Evolutionary conservation across 2,329 filamentous ascomycete genomes (phyloP), one percentile per base, ranked within the genome.

Genomic region (Xylariaceae sp.): DNA sequence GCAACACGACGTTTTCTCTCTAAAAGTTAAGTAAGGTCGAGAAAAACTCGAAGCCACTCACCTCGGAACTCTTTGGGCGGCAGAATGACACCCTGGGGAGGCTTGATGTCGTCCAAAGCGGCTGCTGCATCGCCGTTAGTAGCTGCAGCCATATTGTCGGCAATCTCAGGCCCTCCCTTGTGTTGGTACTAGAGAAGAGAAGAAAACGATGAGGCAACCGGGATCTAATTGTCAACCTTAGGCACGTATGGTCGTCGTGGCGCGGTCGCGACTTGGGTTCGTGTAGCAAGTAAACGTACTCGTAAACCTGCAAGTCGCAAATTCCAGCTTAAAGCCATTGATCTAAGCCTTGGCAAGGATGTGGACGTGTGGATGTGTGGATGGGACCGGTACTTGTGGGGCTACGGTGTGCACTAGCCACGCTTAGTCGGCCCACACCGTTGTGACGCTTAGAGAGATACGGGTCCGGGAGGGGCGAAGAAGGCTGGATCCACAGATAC

Each of bases 41-140:
- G 15, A 44, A 5, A 37, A n/a, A 42, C 34, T 17, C 45, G 37
- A 37, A 44, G 35, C 4, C 17, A 66, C 67, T 61, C 75, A 73
- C 80, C 79, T 79, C 92, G 87, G 70, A 97, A 92, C 71, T 92
- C 89, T 72, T 87, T 93, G 9, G 94, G 94, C 18, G 94, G 94
- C 57, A 97, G 82, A 58, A 97, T 89, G 64, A 96, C 82, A 63
- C 92, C 91, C 60, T 87, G 78, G 2, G 93, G 93, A 39, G 90
- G 86, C 73, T 92, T 93, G 73, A 86, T 83, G 63, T 86, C 83
- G 64, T 92, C 84, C 58, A 87, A 78, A 52, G 73, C 74, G 47
- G 78, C 76, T 47, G 77, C 74, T 65, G 78, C 73, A 73, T 83
- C 81, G 67, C 80, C 81, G 68, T 84, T 84, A 64, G 77, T 74